phyloP scores from a whole-genome alignment of 805 yeast species.

The Candida piceae region DNA sequence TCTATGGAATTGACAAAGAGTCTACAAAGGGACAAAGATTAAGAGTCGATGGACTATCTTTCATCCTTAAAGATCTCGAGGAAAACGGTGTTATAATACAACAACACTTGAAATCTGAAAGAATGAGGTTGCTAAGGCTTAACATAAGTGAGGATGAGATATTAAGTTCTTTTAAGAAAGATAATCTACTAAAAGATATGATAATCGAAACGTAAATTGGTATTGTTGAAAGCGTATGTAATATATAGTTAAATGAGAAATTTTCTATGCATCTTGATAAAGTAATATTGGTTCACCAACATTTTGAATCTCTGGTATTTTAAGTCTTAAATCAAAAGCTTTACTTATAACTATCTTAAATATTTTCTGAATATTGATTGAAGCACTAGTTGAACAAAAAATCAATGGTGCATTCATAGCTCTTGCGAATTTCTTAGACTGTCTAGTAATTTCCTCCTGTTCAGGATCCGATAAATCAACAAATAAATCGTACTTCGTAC shows the following conservation, averaged over 20 bases:
- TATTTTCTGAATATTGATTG: constrained; percentile 89
- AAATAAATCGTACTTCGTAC: constrained; percentile 89
- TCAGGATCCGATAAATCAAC: constrained; percentile 73
- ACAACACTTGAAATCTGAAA: constrained; percentile 64
- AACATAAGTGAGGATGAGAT: constrained; percentile 71
- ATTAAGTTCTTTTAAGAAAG: constrained; percentile 52
- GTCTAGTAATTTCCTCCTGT: constrained; percentile 77
- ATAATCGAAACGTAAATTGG: constrained; percentile 13
- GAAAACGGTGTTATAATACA: constrained; percentile 75
- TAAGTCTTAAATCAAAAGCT: constrained; percentile 80
- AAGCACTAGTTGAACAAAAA: constrained; percentile 87
- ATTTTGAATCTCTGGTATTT: constrained; percentile 75
- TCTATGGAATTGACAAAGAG: constrained; percentile 19
- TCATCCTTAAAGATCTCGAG: constrained; percentile 59
- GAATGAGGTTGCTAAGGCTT: constrained; percentile 59
- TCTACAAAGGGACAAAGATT: constrained; percentile 25
- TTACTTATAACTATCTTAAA: constrained; percentile 87
- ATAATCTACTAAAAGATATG: constrained; percentile 37
- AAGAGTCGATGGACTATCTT: constrained; percentile 56
- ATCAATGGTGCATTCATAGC: constrained; percentile 84
- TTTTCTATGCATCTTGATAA: constrained; percentile 36
- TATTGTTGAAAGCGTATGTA: constrained; percentile 1
- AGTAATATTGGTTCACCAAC: constrained; percentile 90
- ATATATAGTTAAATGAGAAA: neutral
- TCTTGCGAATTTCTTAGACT: constrained; percentile 77